Base-by-base conservation (phyloP, 2,329 filamentous ascomycete genomes). In the Chaetomiaceae sp. region DNA sequence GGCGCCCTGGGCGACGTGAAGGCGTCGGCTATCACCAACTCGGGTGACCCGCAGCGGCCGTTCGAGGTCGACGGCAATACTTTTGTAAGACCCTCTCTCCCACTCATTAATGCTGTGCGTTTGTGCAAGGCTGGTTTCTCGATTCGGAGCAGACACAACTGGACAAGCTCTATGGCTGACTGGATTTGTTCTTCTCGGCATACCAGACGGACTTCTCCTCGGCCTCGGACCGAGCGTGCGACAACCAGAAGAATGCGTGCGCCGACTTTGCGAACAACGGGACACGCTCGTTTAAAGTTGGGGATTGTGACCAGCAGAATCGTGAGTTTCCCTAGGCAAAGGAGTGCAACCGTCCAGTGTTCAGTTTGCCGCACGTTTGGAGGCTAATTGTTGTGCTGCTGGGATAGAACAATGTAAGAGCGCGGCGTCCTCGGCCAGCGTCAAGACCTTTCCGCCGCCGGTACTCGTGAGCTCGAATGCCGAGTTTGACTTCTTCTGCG, bases 191-290 rank as follows among this genome's bases (percentile, higher is more conserved):
- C 40, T 41, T 2, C 40, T 41, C 40, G n/a, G 10, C 12, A 3
- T 20, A 7, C 14, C 18, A 41, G 45, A 42, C n/a, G 45, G 66
- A 71, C 57, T 75, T 69, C 55, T 26, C 56, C 19, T 61, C 64
- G 9, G 73, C 73, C 0, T 64, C 66, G 6, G 62, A 65, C 44
- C 62, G 70, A 18, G 65, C 69, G 1, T 76, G 73, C 60, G 70
- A 73, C 53, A 69, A 70, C 54, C 73, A 76, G 57, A 68, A 71
- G 57, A 74, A 76, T 52, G 58, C 56, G 15, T 76, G 73, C 48
- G 65, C 68, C n/a, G 50, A 68, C 19, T 41, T 60, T 17, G 69
- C 69, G 27, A 74, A 75, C 52, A 60, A 57, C 34, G 55, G 58
- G 52, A 56, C 40, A 45, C 60, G 39, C 22, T 49, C 36, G 19